These are phyloP conservation scores for Ramaria sp. DNA, from an alignment of 768 basidiomycete species.

Conservation along the genomic window DNA sequence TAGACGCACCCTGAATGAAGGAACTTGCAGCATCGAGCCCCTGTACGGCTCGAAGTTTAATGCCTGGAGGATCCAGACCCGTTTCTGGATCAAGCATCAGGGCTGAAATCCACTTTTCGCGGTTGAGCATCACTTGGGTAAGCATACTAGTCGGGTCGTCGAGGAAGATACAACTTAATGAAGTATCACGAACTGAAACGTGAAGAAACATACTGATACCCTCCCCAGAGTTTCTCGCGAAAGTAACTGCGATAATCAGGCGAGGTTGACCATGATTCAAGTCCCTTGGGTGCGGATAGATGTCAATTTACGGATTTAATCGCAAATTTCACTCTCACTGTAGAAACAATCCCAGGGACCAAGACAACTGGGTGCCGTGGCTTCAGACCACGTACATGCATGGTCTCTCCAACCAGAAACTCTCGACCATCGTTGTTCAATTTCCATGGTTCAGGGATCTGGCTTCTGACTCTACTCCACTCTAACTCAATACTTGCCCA, in stretches of 20 bases:
- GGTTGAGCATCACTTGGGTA: constrained; percentile 72
- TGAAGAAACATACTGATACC: constrained; percentile 10
- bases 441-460: constrained; percentile 75
- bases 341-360: constrained; percentile 86
- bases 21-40: constrained; percentile 77
- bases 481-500: constrained; percentile 60
- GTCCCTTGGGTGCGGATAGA: constrained; percentile 32
- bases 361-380: constrained; percentile 75
- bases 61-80: constrained; percentile 78
- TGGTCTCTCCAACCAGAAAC: constrained; percentile 63
- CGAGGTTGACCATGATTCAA: constrained; percentile 91
- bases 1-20: constrained; percentile 47
- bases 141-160: constrained; percentile 52
- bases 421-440: constrained; percentile 72
- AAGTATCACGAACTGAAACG: not conserved
- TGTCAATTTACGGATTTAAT: not conserved
- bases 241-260: constrained; percentile 83
- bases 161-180: constrained; percentile 6
- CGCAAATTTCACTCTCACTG: constrained; percentile 34
- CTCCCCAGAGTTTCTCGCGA: constrained; percentile 62
- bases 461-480: constrained; percentile 56
- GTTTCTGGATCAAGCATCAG: constrained; percentile 88
- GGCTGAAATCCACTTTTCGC: constrained; percentile 81
- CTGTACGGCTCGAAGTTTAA: constrained; percentile 85
- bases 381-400: constrained; percentile 50